These are phyloP conservation scores for Hanseniaspora occidentalis DNA, from an alignment of 805 yeast genomes.

Conservation along the genomic window DNA sequence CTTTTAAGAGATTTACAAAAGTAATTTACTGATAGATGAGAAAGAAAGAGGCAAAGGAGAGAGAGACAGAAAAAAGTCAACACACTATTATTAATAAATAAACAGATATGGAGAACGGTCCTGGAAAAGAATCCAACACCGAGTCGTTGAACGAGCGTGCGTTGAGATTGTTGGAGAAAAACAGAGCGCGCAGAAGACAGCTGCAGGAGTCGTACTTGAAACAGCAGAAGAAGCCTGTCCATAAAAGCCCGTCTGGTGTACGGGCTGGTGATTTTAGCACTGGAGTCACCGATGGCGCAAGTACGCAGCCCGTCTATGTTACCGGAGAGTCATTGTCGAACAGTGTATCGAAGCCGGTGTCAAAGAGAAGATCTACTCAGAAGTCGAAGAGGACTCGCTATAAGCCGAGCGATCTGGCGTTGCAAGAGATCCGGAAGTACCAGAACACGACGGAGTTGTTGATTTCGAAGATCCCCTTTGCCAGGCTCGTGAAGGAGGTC, in stretches of 20 bases:
- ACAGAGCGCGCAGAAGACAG: slow-evolving; percentile 18
- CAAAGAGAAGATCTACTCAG: too few relatives aligned
- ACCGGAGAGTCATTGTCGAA: too few relatives aligned
- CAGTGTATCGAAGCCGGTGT: too few relatives aligned
- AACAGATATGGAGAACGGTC: too few relatives aligned
- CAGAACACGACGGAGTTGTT: slow-evolving; percentile 59
- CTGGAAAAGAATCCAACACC: slow-evolving; percentile 12
- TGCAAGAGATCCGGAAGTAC: slow-evolving; percentile 54
- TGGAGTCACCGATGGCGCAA: too few relatives aligned
- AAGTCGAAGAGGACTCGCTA: neutral
- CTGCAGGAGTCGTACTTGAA: slow-evolving; percentile 9
- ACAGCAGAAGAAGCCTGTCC: neutral
- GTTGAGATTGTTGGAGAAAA: slow-evolving; percentile 17
- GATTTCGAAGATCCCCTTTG: slow-evolving; percentile 63
- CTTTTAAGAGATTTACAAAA: too few relatives aligned
- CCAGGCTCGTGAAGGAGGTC: slow-evolving; percentile 62
- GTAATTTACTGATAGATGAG: too few relatives aligned
- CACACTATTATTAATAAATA: too few relatives aligned
- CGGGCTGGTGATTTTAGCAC: too few relatives aligned
- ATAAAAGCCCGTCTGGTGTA: too few relatives aligned
- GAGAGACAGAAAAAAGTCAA: slow-evolving; percentile 11
- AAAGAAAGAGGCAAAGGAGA: too few relatives aligned
- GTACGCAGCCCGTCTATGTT: too few relatives aligned
- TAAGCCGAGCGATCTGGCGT: slow-evolving; percentile 50
- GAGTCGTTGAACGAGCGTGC: slow-evolving; percentile 22